A percentile compares a stretch with the other conserved stretches of the same genome.
These are phyloP conservation scores for Sphagnum magellanicum DNA, from an alignment of 228 moss, liverwort and hornwort genomes.

Conservation along the genomic window DNA sequence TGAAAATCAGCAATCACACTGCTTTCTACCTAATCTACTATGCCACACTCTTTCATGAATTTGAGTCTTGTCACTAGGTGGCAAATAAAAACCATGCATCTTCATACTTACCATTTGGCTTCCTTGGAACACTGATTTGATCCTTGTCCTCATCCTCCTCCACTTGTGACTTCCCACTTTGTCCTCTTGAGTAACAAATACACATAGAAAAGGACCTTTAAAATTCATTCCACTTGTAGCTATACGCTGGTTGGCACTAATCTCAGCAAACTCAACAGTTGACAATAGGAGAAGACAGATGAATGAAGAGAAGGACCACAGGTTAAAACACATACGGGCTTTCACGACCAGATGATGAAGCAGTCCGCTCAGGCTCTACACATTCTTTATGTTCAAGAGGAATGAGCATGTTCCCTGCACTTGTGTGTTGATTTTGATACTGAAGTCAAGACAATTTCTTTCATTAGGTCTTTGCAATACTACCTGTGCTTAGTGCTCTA, in stretches of 20 bases:
- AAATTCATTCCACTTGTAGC: not conserved
- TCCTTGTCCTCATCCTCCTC: slow-evolving; percentile 66
- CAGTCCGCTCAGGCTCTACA: slow-evolving; percentile 62
- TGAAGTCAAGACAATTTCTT: too few species aligned
- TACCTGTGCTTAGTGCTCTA: too few species aligned
- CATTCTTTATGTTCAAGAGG: slow-evolving; percentile 26
- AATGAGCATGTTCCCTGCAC: too few species aligned
- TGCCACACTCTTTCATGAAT: not conserved
- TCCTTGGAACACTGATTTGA: slow-evolving; percentile 20
- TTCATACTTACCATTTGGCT: slow-evolving; percentile 16
- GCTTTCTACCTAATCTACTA: not conserved
- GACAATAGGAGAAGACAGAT: not conserved
- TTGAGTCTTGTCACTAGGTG: too few species aligned
- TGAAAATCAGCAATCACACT: not conserved
- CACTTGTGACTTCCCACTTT: slow-evolving; percentile 42
- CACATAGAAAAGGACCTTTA: slow-evolving; percentile 1
- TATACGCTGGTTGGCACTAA: not conserved
- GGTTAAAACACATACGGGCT: slow-evolving; percentile 54
- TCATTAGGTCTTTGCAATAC: too few species aligned
- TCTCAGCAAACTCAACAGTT: not conserved
- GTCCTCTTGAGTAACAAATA: slow-evolving; percentile 14
- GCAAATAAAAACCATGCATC: not conserved
- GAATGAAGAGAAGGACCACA: not conserved
- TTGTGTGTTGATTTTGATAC: too few species aligned
- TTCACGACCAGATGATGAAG: slow-evolving; percentile 83